phyloP scores from a whole-genome alignment of 768 basidiomycete genomes.

The Kwoniella pini region DNA sequence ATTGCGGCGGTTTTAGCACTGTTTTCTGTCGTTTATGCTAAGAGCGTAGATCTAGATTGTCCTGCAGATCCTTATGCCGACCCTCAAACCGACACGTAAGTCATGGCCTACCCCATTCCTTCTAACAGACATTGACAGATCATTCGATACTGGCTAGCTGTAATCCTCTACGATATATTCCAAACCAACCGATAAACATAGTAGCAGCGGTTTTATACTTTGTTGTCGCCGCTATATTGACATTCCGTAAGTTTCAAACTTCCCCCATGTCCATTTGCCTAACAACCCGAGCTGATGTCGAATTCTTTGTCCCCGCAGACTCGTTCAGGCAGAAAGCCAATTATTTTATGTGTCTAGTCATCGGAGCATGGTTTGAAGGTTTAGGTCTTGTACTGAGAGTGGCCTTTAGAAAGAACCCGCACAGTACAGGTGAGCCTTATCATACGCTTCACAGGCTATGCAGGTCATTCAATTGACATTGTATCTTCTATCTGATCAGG shows the following conservation, averaged over 20 bases:
- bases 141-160: constrained; percentile 30
- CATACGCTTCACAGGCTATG: too few species aligned
- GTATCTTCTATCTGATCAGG: constrained; percentile 15
- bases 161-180: constrained; percentile 54
- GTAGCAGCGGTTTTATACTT: constrained; percentile 47
- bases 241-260: constrained; percentile 38
- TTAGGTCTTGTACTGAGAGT: constrained; percentile 49
- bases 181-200: constrained; percentile 40
- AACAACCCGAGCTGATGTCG: not conserved
- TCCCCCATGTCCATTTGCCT: not conserved
- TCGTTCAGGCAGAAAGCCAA: constrained; percentile 34
- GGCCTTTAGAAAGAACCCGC: constrained; percentile 44
- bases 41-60: constrained; percentile 5
- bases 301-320: constrained; percentile 13
- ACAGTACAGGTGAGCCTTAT: constrained; percentile 20
- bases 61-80: constrained; percentile 16
- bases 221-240: constrained; percentile 42
- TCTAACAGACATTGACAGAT: not conserved
- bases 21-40: not conserved
- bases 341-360: constrained; percentile 49
- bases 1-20: not conserved
- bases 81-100: constrained; percentile 19
- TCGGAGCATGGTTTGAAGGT: constrained; percentile 51
- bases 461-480: too few species aligned
- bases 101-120: not conserved